Evolutionary conservation across 352 stramenopile genomes (phyloP).

Genomic region (Thraustochytrium striatum): DNA sequence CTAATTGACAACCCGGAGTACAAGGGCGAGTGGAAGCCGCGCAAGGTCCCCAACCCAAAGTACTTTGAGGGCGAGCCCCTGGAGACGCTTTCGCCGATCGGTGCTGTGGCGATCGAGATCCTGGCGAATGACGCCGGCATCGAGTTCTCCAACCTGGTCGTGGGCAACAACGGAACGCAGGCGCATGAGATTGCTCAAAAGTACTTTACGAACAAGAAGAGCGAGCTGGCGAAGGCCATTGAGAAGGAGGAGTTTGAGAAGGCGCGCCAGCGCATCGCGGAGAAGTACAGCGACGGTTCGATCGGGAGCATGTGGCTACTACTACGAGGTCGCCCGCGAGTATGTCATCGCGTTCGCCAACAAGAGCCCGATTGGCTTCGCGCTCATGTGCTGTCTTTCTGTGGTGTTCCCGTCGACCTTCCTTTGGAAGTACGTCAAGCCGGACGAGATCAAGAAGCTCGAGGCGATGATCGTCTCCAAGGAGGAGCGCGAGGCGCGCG

Average conservation of each 20-base stretch:
- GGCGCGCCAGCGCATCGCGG: neutral
- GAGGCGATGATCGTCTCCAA: constrained; percentile 4
- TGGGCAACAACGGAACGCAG: constrained; percentile 73
- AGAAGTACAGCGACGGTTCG: neutral
- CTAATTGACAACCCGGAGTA: constrained; percentile 94
- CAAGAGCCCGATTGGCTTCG: neutral
- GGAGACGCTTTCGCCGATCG: constrained; percentile 73
- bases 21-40: constrained; percentile 95
- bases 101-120: constrained; percentile 80
- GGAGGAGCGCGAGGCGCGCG: neutral
- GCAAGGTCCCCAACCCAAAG: constrained; percentile 92
- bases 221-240: neutral
- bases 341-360: neutral
- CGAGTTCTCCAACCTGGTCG: constrained; percentile 85
- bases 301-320: neutral
- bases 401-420: no score
- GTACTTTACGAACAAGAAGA: constrained; percentile 70
- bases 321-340: neutral
- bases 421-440: no score
- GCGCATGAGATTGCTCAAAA: constrained; percentile 69
- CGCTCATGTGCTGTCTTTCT: no score
- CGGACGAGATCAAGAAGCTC: constrained; percentile 7
- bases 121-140: constrained; percentile 72
- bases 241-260: constrained; percentile 6
- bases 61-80: constrained; percentile 80